Percentiles rank a stretch among this genome's conserved stretches.
These are phyloP conservation scores for Podospora sp. DNA, from an alignment of 495 filamentous ascomycete genomes.

Conservation along the genomic window DNA sequence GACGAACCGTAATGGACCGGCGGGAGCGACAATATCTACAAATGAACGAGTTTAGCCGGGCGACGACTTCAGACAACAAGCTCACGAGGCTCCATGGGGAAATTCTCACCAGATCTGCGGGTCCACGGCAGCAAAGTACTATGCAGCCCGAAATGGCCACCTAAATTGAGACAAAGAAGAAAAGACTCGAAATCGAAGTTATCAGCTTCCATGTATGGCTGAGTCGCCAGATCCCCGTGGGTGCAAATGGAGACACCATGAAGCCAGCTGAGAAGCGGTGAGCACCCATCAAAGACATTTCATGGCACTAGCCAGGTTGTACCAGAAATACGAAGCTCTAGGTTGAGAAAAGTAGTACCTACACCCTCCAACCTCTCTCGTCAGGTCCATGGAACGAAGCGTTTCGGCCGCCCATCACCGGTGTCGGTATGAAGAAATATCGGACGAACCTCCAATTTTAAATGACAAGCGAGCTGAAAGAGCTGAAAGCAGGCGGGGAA, in stretches of 20 bases:
- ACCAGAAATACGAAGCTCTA: background rate
- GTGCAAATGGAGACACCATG: background rate
- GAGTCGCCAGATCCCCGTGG: background rate
- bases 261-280: background rate
- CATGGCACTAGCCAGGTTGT: background rate
- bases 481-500: background rate
- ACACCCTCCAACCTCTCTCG: background rate
- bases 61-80: conserved; percentile 11
- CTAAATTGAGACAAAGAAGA: no score
- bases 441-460: background rate
- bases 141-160: background rate
- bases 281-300: background rate
- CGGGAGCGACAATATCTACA: conserved; percentile 28
- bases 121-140: background rate
- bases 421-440: background rate
- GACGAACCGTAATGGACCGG: conserved; percentile 18
- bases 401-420: background rate
- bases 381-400: background rate
- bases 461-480: background rate
- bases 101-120: conserved; percentile 17
- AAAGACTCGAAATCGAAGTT: conserved; percentile 2
- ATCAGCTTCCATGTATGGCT: background rate
- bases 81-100: conserved; percentile 19
- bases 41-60: conserved; percentile 31
- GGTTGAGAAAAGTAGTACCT: background rate